Base-by-base conservation (phyloP, 148 eudicot genomes). In the Heliamphora exappendiculata region DNA sequence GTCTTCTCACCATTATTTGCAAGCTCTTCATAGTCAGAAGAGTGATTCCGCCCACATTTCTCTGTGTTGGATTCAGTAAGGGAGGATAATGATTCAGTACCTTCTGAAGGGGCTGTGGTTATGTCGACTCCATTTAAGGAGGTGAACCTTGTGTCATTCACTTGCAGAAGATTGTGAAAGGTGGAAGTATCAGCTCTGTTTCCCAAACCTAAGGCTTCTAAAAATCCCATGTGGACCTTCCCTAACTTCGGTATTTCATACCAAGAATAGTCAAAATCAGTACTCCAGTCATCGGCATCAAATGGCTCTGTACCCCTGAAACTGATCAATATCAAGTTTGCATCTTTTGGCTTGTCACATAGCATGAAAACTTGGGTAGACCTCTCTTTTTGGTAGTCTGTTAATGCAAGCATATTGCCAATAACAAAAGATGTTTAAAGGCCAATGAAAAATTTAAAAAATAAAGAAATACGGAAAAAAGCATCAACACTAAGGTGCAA, bases 221-320 rank as follows among this genome's bases (percentile, higher is more conserved):
- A 63, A 63, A 88, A 88, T 4, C 88, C 90, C 90, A 85, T 88
- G 77, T 88, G 90, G 22, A 88, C 85, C 74, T 88, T 88, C 28
- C 90, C 90, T 53, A 85, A 58, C 68, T 74, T 60, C 10, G 90
- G 88, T 49, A 88, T 81, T 69, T 88, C 90, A 44, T 85, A 88
- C 90, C 90, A 88, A 69, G 90, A 88, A 74, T 85, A 88, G 67
- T 88, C 90, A 34, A 85, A 83, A 78, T 88, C 90, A 11, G 90
- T 88, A 55, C 69, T 83, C 90, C 90, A 88, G 28, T 88, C 90
- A 78, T 88, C 90, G 14, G 88, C 90, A 70, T 88, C 87, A 24
- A 88, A 88, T 47, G 90, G 90, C 76, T 88, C 90, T 34, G 90
- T 88, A 53, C 90, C 90, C 76, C 90, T 75, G 80, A 88, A 88